Evolutionary conservation across 805 yeast genomes (phyloP), one percentile per base, ranked within the genome.

Genomic region (Metschnikowia proteae): DNA sequence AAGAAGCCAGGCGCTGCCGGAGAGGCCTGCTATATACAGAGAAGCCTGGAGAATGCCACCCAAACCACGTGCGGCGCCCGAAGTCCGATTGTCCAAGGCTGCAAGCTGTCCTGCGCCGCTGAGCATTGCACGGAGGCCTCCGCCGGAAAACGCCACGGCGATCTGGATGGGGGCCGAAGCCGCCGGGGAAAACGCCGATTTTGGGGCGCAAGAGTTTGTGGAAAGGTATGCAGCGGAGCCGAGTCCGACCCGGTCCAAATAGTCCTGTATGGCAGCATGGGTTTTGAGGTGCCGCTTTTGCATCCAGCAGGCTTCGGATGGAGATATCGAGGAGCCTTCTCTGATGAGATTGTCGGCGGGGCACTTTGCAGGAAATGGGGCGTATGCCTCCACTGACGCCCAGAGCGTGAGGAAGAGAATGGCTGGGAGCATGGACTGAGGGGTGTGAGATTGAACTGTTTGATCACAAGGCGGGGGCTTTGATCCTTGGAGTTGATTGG

Each of bases 1-100:
- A 27, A 88, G 72, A 43, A 87, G 70, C 96, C 96, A 88, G 10
- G 86, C 78, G 27, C 96, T 96, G 30, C 96, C 96, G 11, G 91
- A 83, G 33, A 88, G 75, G 6, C 92, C 96, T 4, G 88, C 69
- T 4, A 89, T 64, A 60, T 90, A 89, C 9, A 86, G 79, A 1
- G 88, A 61, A 5, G 86, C 69, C 58, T 86, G 89, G 33, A 88
- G 67, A 25, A 89, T 65, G 4, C 96, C 95, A 31, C 92, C 91
- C 37, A 88, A 64, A 10, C 86, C 54, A 33, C 68, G 62, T 4
- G 74, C 71, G n/a, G 55, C 56, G 10, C 33, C 40, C 6, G 38
- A 22, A 9, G 56, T 48, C 3, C 60, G 47, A 37, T 50, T 55
- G 25, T 57, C 60, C 38, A 57, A 50, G 2, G 60, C 60, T 1